Evolutionary conservation across 2,329 filamentous ascomycete genomes (phyloP).

Genomic region (Colletotrichum tamarilloi): DNA sequence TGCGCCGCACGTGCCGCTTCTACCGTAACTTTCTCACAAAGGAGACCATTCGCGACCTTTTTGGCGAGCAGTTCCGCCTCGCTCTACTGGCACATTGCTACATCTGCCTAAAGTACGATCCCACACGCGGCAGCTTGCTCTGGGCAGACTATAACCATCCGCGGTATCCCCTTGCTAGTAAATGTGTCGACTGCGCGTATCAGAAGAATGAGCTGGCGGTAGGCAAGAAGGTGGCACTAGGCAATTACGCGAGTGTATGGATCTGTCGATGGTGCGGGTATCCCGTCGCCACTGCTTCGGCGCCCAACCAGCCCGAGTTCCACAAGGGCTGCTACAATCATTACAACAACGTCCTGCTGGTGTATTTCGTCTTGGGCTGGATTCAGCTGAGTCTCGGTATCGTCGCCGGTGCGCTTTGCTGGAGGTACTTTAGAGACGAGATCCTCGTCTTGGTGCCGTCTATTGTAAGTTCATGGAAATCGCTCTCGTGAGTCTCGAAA

Average conservation of each 20-base stretch:
- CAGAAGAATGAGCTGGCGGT: constrained; percentile 48
- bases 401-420: constrained; percentile 50
- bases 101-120: constrained; percentile 50
- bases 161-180: constrained; percentile 51
- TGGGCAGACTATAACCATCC: constrained; percentile 43
- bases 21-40: constrained; percentile 49
- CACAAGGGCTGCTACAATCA: constrained; percentile 51
- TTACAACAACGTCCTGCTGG: constrained; percentile 50
- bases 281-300: constrained; percentile 46
- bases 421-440: constrained; percentile 48
- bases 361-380: constrained; percentile 51
- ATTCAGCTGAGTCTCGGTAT: constrained; percentile 50
- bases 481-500: not conserved
- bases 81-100: constrained; percentile 53
- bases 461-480: constrained; percentile 43
- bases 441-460: constrained; percentile 47
- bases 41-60: constrained; percentile 47
- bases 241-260: constrained; percentile 47
- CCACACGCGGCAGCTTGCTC: constrained; percentile 45
- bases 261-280: constrained; percentile 58
- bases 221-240: constrained; percentile 51
- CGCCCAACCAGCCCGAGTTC: constrained; percentile 51
- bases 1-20: constrained; percentile 53
- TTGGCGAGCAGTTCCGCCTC: constrained; percentile 46
- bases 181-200: constrained; percentile 53